Base-by-base conservation (phyloP, 129 eudicot species). In the Arctium lappa region DNA sequence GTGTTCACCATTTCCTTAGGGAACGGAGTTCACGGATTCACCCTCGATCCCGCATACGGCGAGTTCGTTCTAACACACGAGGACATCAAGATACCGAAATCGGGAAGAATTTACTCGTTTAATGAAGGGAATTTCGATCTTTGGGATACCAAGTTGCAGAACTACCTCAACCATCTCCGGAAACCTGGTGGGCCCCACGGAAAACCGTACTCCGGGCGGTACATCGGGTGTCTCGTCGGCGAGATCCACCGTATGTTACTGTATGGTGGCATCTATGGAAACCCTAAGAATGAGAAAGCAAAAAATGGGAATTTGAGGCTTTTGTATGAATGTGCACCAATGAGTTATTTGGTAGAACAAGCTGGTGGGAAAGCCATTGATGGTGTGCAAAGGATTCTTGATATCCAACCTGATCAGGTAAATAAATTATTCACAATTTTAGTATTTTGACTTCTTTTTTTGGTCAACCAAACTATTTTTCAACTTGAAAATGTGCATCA, bases 281-380 rank as follows among this genome's bases (percentile, higher is more conserved):
- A 93, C 79, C 99, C 99, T 3, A 77, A 87, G 30, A 92, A 95
- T 79, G 86, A 53, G 82, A 91, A 93, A 32, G 88, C 91, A 62
- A 91, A 91, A 86, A 91, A 79, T 83, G 98, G 98, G 81, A 95
- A 95, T 75, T 73, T 95, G 87, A 90, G 99, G 92, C 91, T 95
- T 6, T 83, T 95, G 88, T 95, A 95, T 79, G 98, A 95, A 85
- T 95, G 99, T 82, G 99, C 97, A 77, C 99, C 97, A 3, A 95
- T 95, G 99, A 95, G 99, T 80, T 93, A 88, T 79, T 78, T 95
- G 82, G 87, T 95, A 15, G 99, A 95, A 84, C 99, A 93, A 91
- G 99, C 99, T 73, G 98, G 99, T 48, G 99, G 99, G 34, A 95
- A 91, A 86, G 97, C 93, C 15, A 90, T 77, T 16, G 98, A 93